Conservation (phyloP, 352 stramenopile species). For the Pythium apleroticum region DNA sequence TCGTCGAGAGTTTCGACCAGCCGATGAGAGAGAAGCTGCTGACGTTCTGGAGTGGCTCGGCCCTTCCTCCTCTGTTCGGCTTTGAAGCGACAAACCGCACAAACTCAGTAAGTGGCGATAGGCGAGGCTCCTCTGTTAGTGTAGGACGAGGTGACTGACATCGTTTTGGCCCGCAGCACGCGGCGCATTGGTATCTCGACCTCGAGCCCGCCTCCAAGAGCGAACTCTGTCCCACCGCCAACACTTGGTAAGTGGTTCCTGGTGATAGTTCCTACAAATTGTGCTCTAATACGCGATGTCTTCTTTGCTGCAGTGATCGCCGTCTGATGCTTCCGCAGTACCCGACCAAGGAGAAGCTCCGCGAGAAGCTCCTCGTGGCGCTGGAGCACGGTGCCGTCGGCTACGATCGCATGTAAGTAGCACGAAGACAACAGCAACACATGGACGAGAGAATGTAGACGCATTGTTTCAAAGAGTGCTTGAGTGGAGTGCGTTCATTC, state of each 20-base stretch:
- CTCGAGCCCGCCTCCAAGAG: slow-evolving; percentile 48
- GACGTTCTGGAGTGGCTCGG: slow-evolving; percentile 78
- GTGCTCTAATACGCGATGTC: neutral
- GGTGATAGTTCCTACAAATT: neutral
- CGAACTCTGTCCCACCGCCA: slow-evolving; percentile 62
- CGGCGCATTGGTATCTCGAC: slow-evolving; percentile 67
- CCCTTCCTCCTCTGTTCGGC: slow-evolving; percentile 67
- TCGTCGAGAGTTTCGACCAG: slow-evolving; percentile 64
- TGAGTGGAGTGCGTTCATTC: slow-evolving; percentile 21
- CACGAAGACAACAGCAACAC: neutral
- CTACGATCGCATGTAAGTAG: slow-evolving; percentile 70
- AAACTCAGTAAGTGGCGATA: slow-evolving; percentile 43
- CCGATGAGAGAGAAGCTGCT: slow-evolving; percentile 49
- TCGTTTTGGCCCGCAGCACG: slow-evolving; percentile 41
- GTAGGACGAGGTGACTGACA: neutral
- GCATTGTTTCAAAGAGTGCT: neutral
- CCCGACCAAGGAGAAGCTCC: slow-evolving; percentile 43
- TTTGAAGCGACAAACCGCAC: slow-evolving; percentile 58
- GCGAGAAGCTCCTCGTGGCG: slow-evolving; percentile 62
- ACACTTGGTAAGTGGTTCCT: slow-evolving; percentile 56
- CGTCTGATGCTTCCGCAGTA: slow-evolving; percentile 74
- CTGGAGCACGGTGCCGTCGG: slow-evolving; percentile 62
- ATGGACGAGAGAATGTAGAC: neutral
- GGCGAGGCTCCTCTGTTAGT: too few species aligned
- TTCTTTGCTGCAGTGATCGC: slow-evolving; percentile 44